Evolutionary conservation across 129 eudicot species (phyloP).

Genomic region (Helianthus tuberosus): DNA sequence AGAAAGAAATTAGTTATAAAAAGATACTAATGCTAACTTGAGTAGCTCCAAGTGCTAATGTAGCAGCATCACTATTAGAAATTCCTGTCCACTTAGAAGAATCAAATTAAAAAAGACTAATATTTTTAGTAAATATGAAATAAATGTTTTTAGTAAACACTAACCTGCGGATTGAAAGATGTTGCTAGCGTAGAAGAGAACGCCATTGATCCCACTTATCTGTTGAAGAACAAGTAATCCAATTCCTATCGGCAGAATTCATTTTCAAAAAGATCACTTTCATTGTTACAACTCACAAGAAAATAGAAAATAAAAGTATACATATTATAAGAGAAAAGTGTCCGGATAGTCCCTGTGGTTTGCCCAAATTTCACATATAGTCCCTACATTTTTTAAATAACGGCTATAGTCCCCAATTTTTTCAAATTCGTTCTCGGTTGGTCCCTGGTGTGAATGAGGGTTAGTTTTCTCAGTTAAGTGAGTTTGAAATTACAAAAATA

Average conservation of each 20-base stretch:
- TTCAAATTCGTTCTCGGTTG: too few relatives aligned
- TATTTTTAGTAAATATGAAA: neutral
- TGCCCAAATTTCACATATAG: too few relatives aligned
- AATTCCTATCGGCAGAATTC: conserved; percentile 80
- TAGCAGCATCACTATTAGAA: conserved; percentile 75
- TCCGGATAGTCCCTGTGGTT: too few relatives aligned
- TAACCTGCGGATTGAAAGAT: conserved; percentile 87
- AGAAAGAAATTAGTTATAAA: neutral
- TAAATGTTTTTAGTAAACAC: conserved; percentile 8
- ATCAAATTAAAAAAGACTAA: neutral
- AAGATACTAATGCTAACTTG: conserved; percentile 56
- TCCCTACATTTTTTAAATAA: too few relatives aligned
- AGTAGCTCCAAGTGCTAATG: conserved; percentile 82
- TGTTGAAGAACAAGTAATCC: conserved; percentile 88
- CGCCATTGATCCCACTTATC: conserved; percentile 84
- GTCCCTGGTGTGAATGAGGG: too few relatives aligned
- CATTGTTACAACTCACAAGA: neutral
- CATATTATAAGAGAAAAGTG: too few relatives aligned
- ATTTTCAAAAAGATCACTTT: conserved; percentile 5
- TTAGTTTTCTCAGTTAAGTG: too few relatives aligned
- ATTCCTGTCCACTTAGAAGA: conserved; percentile 55
- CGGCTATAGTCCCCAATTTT: too few relatives aligned
- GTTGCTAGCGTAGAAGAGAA: conserved; percentile 81
- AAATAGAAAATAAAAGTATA: neutral
- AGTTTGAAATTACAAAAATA: too few relatives aligned